Conservation (phyloP, 1,284 basidiomycete species). For the Irpex rosettiformis region DNA sequence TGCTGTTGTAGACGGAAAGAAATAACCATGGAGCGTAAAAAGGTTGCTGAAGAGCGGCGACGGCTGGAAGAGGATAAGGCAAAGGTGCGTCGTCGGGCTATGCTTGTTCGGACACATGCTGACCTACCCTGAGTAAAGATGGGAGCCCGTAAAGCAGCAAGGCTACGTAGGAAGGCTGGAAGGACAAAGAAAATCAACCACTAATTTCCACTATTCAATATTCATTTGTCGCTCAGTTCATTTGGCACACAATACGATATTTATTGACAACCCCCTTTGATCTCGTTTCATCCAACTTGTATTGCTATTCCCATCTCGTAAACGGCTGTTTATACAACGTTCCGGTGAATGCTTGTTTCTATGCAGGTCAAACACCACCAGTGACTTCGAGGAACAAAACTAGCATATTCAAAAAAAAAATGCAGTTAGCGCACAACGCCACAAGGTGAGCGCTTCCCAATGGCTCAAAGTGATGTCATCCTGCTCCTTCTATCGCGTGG, state of each 20-base stretch:
- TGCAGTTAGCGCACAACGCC: neutral
- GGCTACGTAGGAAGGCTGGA: slow-evolving; percentile 66
- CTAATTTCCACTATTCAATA: slow-evolving; percentile 28
- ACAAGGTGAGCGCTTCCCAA: neutral
- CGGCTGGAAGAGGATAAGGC: slow-evolving; percentile 71
- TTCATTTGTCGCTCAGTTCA: neutral
- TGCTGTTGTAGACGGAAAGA: slow-evolving; percentile 50
- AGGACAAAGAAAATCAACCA: slow-evolving; percentile 76
- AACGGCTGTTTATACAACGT: too few species aligned
- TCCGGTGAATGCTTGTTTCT: too few species aligned
- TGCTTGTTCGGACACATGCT: neutral
- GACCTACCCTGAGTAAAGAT: slow-evolving; percentile 45
- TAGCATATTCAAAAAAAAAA: too few species aligned
- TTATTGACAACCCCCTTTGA: neutral
- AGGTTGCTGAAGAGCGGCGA: slow-evolving; percentile 64
- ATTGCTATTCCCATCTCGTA: neutral
- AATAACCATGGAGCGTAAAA: slow-evolving; percentile 66
- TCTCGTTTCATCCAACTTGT: neutral
- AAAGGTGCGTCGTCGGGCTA: slow-evolving; percentile 42
- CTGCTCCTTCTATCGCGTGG: neutral
- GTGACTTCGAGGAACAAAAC: too few species aligned
- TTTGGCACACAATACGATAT: neutral
- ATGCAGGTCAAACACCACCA: too few species aligned
- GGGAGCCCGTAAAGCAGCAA: slow-evolving; percentile 72
- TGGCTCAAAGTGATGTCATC: slow-evolving; percentile 1